Evolutionary conservation across 345 rosid genomes (phyloP).

Genomic region (Gossypium ekmanianum): DNA sequence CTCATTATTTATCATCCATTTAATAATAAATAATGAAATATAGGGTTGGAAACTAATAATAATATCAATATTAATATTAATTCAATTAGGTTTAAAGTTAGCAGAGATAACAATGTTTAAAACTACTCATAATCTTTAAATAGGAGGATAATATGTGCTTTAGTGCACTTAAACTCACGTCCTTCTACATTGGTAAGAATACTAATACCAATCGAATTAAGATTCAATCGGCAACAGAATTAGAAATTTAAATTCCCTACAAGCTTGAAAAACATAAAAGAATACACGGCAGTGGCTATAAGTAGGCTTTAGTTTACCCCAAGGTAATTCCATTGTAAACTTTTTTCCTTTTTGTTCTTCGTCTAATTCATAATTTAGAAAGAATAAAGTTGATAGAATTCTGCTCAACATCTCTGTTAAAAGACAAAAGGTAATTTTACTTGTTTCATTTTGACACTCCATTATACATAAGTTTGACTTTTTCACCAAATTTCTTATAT

Average conservation of each 20-base stretch:
- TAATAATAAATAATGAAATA: too few relatives aligned
- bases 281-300: not conserved
- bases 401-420: conserved; percentile 9
- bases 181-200: accelerated
- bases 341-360: not conserved
- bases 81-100: too few relatives aligned
- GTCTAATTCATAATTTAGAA: not conserved
- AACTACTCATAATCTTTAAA: accelerated
- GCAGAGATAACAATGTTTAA: too few relatives aligned
- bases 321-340: not conserved
- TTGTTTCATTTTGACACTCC: not conserved
- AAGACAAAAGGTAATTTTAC: not conserved
- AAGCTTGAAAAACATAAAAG: not conserved
- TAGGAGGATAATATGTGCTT: too few relatives aligned
- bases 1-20: not conserved
- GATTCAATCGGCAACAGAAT: too few relatives aligned
- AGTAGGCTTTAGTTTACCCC: not conserved
- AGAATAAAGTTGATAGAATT: not conserved
- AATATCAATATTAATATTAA: too few relatives aligned
- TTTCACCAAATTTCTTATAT: not conserved
- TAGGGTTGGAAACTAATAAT: accelerated
- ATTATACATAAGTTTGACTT: not conserved
- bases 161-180: accelerated
- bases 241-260: not conserved
- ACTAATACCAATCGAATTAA: too few relatives aligned